Base-by-base conservation (phyloP, 2,329 filamentous ascomycete genomes). In the Ascochyta viciae-villosae region DNA sequence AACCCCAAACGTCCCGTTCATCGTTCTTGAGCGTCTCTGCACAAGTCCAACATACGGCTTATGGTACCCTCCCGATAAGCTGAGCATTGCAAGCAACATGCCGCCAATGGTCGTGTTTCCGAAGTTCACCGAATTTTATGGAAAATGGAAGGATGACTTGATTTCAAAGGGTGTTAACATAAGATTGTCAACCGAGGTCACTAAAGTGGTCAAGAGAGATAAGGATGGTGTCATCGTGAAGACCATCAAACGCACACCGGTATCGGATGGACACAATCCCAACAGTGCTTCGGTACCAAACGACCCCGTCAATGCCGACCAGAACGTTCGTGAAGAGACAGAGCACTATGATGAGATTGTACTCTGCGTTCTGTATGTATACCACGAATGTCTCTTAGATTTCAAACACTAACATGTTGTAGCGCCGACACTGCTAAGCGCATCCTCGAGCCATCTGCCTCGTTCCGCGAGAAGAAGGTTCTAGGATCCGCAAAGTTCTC, bases 401-500 rank as follows among this genome's bases (percentile, higher is more conserved):
- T 13, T 4, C 12, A 31, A 31, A 33, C 10, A 6, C 54, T 62
- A 39, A 61, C 46, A 42, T 6, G 12, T 10, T 2, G 13, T 54
- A 78, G 75, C 19, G 82, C 81, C 7, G 84, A 85, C 50, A 81
- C 83, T 5, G 81, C 82, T 12, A 85, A 87, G 54, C 81, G 81
- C 13, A 79, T 90, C 4, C 81, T 90, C 1, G 81, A 82, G 40
- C 78, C 81, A 5, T 83, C 81, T 2, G 83, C 86, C 24, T 82
- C 77, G 10, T 86, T 83, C 78, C 80, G 82, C 35, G 89, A 93
- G 71, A 85, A 80, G 44, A 81, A 83, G 39, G 84, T 94, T 9
- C 83, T 93, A 0, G 87, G 88, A n/a, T 85, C 86, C 15, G 89
- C 89, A 9, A 86, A 85, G 56, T 87, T 89, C 72, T 85, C 83